Evolutionary conservation across 73 alveolate species (phyloP).

Genomic region (Paramecium biaurelia): DNA sequence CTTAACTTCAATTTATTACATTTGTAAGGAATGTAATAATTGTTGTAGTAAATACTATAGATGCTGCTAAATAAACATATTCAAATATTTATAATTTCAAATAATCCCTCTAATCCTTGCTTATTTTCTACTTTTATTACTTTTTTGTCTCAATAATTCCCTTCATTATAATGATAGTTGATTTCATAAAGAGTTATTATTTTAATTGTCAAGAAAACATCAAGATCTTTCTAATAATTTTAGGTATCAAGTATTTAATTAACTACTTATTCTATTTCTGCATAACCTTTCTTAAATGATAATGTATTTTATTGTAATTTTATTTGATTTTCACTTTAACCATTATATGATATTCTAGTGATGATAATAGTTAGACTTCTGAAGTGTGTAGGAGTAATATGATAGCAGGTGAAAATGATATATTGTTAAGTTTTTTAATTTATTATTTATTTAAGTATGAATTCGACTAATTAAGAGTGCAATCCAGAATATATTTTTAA

Average conservation of each 20-base stretch:
- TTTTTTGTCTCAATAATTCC: not conserved
- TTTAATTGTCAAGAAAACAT: not conserved
- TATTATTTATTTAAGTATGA: not conserved
- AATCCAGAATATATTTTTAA: slow-evolving; percentile 59
- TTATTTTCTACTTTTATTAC: no score
- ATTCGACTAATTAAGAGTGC: not conserved
- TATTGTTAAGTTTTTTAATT: not conserved
- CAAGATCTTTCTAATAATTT: not conserved
- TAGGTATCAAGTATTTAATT: not conserved
- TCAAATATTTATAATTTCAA: no score
- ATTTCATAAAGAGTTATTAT: not conserved
- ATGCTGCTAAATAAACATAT: no score
- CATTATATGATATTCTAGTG: not conserved
- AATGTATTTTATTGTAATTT: not conserved
- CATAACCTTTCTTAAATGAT: not conserved
- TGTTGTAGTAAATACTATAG: not conserved
- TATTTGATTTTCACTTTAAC: not conserved
- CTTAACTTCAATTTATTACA: not conserved
- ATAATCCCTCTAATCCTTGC: no score
- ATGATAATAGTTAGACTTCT: no score
- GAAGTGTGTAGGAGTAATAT: not conserved
- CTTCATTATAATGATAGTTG: not conserved
- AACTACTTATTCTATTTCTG: not conserved
- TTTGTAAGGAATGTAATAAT: not conserved
- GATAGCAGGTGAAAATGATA: not conserved